These are phyloP conservation scores for Begonia fuchsioides DNA, from an alignment of 306 rosid species.

Conservation along the genomic window DNA sequence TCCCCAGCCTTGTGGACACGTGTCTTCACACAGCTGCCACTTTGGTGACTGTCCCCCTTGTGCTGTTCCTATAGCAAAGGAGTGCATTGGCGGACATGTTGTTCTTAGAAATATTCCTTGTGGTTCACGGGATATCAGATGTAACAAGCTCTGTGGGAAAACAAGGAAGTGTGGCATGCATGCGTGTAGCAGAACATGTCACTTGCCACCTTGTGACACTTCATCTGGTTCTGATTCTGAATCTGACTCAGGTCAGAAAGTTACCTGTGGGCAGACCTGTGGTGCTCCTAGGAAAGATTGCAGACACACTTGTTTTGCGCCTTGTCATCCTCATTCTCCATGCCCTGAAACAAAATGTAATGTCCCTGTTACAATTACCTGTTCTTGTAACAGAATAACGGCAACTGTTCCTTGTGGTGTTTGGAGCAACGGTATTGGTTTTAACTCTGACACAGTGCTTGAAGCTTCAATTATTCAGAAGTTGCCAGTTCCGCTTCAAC, in stretches of 20 bases:
- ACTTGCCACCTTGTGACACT: conserved; percentile 57
- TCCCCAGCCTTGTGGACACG: conserved; percentile 85
- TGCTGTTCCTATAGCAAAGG: conserved; percentile 85
- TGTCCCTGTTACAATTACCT: conserved; percentile 47
- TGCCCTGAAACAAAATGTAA: conserved; percentile 76
- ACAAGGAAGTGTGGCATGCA: conserved; percentile 84
- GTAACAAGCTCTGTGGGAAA: conserved; percentile 87
- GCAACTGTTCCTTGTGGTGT: conserved; percentile 78
- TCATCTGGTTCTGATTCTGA: conserved; percentile 12
- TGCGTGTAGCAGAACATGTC: conserved; percentile 81
- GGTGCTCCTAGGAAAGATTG: conserved; percentile 90
- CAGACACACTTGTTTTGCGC: conserved; percentile 66
- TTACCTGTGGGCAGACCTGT: conserved; percentile 83
- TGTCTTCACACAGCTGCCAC: conserved; percentile 85
- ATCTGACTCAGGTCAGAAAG: conserved; percentile 19
- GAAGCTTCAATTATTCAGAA: conserved; percentile 53
- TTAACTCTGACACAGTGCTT: conserved; percentile 41
- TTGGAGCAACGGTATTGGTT: conserved; percentile 42
- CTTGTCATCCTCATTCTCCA: conserved; percentile 61
- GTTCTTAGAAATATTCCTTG: conserved; percentile 90
- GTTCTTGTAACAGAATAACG: conserved; percentile 67
- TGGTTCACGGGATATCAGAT: conserved; percentile 81
- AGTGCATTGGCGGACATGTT: conserved; percentile 86
- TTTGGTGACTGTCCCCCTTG: conserved; percentile 94
- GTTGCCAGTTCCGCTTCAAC: conserved; percentile 57